Evolutionary conservation across 225 moss, liverwort and hornwort species (phyloP).

Genomic region (Straminergon stramineum): DNA sequence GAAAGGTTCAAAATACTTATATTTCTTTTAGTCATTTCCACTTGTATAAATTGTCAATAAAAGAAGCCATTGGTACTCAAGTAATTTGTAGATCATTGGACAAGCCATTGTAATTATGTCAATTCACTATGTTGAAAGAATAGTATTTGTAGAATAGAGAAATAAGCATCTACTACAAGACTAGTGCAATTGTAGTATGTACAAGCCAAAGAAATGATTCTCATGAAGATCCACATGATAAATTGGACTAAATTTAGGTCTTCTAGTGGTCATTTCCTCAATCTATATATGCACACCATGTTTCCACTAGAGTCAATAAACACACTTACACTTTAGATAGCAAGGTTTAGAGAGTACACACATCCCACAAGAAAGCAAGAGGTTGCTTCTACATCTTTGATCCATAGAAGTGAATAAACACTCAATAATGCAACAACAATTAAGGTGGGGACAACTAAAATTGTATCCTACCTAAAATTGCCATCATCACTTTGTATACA

Average conservation of each 20-base stretch:
- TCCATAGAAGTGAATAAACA: not conserved
- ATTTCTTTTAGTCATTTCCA: too few relatives aligned
- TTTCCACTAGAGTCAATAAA: not conserved
- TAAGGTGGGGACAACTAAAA: not conserved
- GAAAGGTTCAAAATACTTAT: too few relatives aligned
- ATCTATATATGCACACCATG: not conserved
- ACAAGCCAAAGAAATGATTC: not conserved
- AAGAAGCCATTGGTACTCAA: not conserved
- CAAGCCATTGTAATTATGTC: not conserved
- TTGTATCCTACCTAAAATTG: rapidly evolving
- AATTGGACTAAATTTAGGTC: not conserved
- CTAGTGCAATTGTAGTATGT: too few relatives aligned
- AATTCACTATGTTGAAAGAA: not conserved
- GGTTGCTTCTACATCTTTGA: not conserved
- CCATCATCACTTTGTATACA: not conserved
- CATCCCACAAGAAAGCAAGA: not conserved
- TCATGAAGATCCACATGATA: not conserved
- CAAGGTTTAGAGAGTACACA: not conserved
- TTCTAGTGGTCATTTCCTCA: not conserved
- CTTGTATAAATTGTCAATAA: not conserved
- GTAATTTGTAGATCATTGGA: not conserved
- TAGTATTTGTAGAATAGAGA: not conserved
- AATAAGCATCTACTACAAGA: not conserved
- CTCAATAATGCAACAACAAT: not conserved
- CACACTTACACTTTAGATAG: not conserved